A percentile compares a stretch with the other conserved stretches of the same genome.
Conservation (phyloP, 2,329 filamentous ascomycete genomes). For the Dactylellina cionopaga region DNA sequence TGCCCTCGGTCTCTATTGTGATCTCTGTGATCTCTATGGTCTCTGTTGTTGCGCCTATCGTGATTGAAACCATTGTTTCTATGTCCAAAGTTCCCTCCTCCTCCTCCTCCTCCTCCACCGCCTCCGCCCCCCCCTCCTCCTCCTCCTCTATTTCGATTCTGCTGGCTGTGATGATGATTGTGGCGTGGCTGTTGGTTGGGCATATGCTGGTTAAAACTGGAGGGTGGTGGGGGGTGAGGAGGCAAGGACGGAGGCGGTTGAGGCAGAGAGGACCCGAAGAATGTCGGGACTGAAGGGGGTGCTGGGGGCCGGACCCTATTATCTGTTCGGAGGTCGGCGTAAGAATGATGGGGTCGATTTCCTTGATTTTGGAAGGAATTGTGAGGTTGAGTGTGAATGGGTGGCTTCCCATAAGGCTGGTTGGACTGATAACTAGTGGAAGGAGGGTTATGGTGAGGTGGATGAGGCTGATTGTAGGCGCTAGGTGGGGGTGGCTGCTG, state of each 20-base stretch:
- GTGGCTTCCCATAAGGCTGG: constrained; percentile 41
- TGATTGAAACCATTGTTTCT: constrained; percentile 46
- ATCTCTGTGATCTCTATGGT: constrained; percentile 24
- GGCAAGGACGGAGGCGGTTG: constrained; percentile 46
- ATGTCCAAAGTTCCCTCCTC: constrained; percentile 47
- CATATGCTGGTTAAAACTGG: constrained; percentile 36
- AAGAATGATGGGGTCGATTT: constrained; percentile 42
- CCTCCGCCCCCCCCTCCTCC: too few relatives aligned
- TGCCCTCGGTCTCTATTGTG: constrained; percentile 27
- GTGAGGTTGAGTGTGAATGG: constrained; percentile 23
- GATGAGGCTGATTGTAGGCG: constrained; percentile 28
- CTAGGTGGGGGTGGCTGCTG: constrained; percentile 47
- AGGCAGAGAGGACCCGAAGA: constrained; percentile 48
- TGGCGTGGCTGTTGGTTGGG: constrained; percentile 35
- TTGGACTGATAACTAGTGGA: constrained; percentile 24
- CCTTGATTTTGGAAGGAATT: constrained; percentile 32
- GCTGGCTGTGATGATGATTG: constrained; percentile 32
- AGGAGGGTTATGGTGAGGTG: constrained; percentile 25
- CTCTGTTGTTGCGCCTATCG: constrained; percentile 47
- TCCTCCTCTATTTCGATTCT: constrained; percentile 41
- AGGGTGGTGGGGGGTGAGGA: constrained; percentile 42
- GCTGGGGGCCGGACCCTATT: constrained; percentile 43
- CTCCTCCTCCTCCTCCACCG: neutral
- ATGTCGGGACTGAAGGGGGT: constrained; percentile 44
- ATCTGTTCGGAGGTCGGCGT: constrained; percentile 42